Percentiles rank a stretch among this genome's conserved stretches.
Conservation (phyloP, 179 eudicot genomes). For the Beta lomatogona region DNA sequence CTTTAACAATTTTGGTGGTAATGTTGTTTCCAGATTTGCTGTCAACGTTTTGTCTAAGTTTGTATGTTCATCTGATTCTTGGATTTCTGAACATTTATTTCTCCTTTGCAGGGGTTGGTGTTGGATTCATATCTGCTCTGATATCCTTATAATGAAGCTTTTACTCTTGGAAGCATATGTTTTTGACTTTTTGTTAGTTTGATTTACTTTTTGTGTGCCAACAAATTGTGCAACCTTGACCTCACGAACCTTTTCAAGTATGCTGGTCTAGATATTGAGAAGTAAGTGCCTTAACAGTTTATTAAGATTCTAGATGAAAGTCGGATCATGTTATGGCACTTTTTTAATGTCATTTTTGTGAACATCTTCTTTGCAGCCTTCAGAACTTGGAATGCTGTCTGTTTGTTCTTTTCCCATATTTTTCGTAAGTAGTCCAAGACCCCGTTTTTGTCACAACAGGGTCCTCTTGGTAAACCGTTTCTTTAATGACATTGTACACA, state of each 20-base stretch:
- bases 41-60: too few relatives aligned
- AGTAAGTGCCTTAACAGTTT: conserved; percentile 49
- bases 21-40: too few relatives aligned
- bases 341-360: conserved; percentile 27
- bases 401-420: conserved; percentile 96
- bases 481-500: conserved; percentile 16
- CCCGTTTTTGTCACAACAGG: conserved; percentile 6
- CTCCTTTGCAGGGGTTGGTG: conserved; percentile 84
- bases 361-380: conserved; percentile 62
- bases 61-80: not conserved
- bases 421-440: conserved; percentile 68
- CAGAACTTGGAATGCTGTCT: conserved; percentile 99
- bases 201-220: conserved; percentile 5
- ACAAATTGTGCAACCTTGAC: conserved; percentile 63
- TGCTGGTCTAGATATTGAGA: conserved; percentile 98
- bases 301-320: conserved; percentile 15
- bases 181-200: conserved; percentile 24
- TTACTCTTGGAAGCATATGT: not conserved
- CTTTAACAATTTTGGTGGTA: not conserved
- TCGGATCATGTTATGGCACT: conserved; percentile 1
- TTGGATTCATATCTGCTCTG: conserved; percentile 94
- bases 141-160: conserved; percentile 70
- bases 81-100: conserved; percentile 23
- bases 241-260: conserved; percentile 88
- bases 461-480: conserved; percentile 15